phyloP scores from a whole-genome alignment of 73 alveolate genomes.

The Symbiodinium natans region DNA sequence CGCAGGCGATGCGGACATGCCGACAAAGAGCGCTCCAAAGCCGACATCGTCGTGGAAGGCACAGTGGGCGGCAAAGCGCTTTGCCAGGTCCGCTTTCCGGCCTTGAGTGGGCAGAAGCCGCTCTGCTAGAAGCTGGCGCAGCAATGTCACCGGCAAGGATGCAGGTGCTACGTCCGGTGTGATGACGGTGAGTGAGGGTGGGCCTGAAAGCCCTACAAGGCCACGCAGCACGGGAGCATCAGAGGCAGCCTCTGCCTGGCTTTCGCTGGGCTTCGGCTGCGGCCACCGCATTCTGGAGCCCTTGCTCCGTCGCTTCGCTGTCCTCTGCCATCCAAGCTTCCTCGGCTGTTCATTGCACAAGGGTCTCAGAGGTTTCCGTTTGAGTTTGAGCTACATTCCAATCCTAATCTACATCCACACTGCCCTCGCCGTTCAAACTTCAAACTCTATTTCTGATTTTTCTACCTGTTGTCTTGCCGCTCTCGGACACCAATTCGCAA shows the following conservation, averaged over 20 bases:
- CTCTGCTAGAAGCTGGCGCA: conserved; percentile 10
- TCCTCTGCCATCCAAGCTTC: not conserved
- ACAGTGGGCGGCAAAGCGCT: not conserved
- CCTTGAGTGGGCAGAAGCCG: conserved; percentile 11
- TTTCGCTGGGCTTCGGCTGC: not conserved
- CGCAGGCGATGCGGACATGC: not conserved
- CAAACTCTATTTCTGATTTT: too few species aligned
- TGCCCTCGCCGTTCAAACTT: too few species aligned
- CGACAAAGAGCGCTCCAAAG: not conserved
- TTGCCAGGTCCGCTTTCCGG: not conserved
- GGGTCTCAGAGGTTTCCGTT: not conserved
- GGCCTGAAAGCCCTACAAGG: not conserved
- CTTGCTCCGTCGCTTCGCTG: not conserved
- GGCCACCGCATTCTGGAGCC: not conserved
- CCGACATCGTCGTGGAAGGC: not conserved
- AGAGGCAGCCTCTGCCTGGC: not conserved
- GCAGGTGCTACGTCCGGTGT: not conserved
- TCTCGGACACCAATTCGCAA: not conserved
- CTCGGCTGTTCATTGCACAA: not conserved
- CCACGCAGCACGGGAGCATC: not conserved
- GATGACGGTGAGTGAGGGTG: not conserved
- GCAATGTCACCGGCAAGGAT: not conserved
- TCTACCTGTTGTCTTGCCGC: too few species aligned
- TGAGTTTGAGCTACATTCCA: not conserved
- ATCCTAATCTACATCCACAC: too few species aligned